Evolutionary conservation across 805 yeast species (phyloP).

Genomic region (Jamesozyma lodderae): DNA sequence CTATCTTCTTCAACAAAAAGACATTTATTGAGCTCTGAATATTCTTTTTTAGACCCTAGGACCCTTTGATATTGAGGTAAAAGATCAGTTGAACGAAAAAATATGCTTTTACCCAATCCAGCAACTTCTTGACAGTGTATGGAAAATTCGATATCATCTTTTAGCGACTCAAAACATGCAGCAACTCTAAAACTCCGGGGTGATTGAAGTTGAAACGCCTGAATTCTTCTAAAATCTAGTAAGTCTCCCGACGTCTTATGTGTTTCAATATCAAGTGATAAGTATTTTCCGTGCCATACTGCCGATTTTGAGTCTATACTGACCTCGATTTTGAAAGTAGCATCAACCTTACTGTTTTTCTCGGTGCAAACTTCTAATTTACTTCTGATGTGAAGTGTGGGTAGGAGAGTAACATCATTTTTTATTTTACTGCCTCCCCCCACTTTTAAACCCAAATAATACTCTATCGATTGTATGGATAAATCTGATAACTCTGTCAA

Average conservation of each 20-base stretch:
- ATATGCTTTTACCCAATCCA: conserved; percentile 17
- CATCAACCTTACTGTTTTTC: conserved; percentile 4
- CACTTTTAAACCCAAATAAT: conserved; percentile 33
- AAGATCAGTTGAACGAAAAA: conserved; percentile 7
- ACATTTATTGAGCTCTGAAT: conserved; percentile 5
- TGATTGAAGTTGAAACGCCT: conserved; percentile 17
- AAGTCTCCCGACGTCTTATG: conserved; percentile 30
- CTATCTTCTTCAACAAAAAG: conserved; percentile 1
- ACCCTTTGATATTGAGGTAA: conserved; percentile 1
- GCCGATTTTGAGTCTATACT: conserved; percentile 13
- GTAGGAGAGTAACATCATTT: conserved; percentile 30
- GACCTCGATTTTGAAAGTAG: conserved; percentile 19
- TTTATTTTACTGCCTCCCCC: conserved; percentile 35
- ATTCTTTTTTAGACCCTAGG: not conserved
- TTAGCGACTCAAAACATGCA: conserved; percentile 12
- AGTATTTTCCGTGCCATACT: conserved; percentile 29
- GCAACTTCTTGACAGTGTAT: conserved; percentile 35
- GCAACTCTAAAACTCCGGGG: conserved; percentile 25
- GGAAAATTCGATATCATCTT: conserved; percentile 23
- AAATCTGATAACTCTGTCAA: conserved; percentile 29
- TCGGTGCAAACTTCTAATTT: conserved; percentile 11
- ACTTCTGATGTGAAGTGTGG: conserved; percentile 27
- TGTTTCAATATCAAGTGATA: conserved; percentile 29
- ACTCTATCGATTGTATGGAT: conserved; percentile 33
- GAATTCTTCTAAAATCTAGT: conserved; percentile 38